A percentile compares a stretch with the other conserved stretches of the same genome.
Evolutionary conservation across 2,329 filamentous ascomycete species (phyloP).

Genomic region (Aspergillus tanneri): DNA sequence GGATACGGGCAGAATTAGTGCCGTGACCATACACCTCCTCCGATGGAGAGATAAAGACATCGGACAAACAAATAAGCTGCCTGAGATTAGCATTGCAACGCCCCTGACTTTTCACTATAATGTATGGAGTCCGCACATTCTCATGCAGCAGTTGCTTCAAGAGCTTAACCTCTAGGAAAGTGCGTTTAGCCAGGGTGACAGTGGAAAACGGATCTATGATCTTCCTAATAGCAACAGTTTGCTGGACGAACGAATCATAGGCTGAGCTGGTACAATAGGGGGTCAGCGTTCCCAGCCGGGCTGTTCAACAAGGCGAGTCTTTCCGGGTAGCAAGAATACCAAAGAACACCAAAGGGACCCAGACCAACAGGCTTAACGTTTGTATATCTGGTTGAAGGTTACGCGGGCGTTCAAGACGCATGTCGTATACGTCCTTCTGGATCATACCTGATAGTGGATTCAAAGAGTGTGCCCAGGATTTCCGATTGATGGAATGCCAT

Average conservation of each 20-base stretch:
- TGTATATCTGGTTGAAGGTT: slow-evolving; percentile 68
- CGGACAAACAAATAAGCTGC: slow-evolving; percentile 93
- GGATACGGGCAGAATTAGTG: not conserved
- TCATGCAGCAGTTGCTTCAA: slow-evolving; percentile 95
- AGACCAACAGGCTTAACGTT: slow-evolving; percentile 98
- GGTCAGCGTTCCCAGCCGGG: slow-evolving; percentile 4
- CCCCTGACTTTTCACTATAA: not conserved
- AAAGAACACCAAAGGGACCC: slow-evolving; percentile 97
- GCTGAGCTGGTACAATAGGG: slow-evolving; percentile 68
- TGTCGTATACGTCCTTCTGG: not conserved
- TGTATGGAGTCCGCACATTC: slow-evolving; percentile 64
- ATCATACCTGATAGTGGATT: slow-evolving; percentile 91
- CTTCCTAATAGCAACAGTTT: slow-evolving; percentile 98
- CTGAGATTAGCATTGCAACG: slow-evolving; percentile 2
- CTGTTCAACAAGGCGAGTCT: not conserved
- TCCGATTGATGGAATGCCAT: slow-evolving; percentile 88
- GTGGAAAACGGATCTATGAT: slow-evolving; percentile 99
- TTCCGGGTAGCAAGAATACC: slow-evolving; percentile 55
- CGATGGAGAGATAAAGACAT: slow-evolving; percentile 98
- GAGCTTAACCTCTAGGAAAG: slow-evolving; percentile 94
- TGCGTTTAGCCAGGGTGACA: slow-evolving; percentile 91
- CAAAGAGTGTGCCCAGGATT: slow-evolving; percentile 98
- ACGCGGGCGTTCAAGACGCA: slow-evolving; percentile 11
- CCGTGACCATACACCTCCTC: slow-evolving; percentile 77
- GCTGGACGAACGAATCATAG: slow-evolving; percentile 92